Conservation (phyloP, 2,329 filamentous ascomycete genomes). For the Helotiales sp. region DNA sequence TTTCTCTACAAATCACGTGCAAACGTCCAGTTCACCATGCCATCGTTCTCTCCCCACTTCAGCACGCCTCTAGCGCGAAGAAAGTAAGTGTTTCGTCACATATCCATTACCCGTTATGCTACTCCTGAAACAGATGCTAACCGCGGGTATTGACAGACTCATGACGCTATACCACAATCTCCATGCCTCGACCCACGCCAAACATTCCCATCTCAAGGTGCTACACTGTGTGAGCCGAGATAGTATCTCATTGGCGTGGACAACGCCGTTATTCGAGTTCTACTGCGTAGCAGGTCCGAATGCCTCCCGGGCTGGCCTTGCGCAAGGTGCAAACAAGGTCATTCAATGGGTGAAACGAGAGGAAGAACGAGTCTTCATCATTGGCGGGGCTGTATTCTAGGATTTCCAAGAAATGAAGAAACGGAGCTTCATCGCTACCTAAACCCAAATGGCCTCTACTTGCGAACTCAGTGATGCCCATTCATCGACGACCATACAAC, state of each 20-base stretch:
- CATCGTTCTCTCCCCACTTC: conserved; percentile 76
- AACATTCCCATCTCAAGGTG: conserved; percentile 83
- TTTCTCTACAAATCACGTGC: conserved; percentile 94
- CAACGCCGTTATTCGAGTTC: conserved; percentile 88
- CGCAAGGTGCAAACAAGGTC: conserved; percentile 85
- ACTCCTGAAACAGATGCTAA: background rate
- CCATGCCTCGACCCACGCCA: conserved; percentile 83
- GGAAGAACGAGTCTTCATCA: conserved; percentile 94
- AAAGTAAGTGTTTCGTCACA: conserved; percentile 50
- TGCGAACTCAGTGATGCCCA: background rate
- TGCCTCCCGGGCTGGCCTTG: conserved; percentile 66
- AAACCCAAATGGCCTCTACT: background rate
- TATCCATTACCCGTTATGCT: background rate
- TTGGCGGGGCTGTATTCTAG: conserved; percentile 86
- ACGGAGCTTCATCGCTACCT: background rate
- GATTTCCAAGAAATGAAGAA: background rate
- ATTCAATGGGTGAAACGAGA: conserved; percentile 91
- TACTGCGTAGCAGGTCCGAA: conserved; percentile 91
- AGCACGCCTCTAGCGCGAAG: conserved; percentile 62
- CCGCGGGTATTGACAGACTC: conserved; percentile 52
- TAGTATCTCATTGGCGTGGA: conserved; percentile 84
- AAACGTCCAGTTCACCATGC: conserved; percentile 96
- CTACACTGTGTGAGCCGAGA: conserved; percentile 79
- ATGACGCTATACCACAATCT: conserved; percentile 86
- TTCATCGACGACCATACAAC: background rate